Evolutionary conservation across 2,329 filamentous ascomycete genomes (phyloP), one percentile per base, ranked within the genome.

Genomic region (Aspergillus brunneoviolaceus): DNA sequence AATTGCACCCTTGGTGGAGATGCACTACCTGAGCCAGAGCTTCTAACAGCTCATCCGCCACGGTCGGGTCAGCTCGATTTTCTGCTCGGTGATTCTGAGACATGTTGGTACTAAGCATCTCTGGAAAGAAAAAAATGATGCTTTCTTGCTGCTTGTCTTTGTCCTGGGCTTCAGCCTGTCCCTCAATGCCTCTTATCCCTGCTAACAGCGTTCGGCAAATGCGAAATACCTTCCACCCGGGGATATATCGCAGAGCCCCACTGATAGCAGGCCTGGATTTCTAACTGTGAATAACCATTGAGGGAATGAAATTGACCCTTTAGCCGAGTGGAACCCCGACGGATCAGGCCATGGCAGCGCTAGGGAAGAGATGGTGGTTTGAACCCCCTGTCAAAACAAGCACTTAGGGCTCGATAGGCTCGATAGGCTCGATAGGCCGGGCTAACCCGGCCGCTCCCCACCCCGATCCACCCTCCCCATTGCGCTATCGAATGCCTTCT

Each of bases 21-120:
- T 16, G 12, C 45, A 29, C 6, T 55, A 55, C 52, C 52, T 55
- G 25, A 6, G 42, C 52, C 42, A 55, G 52, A 12, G 52, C 52
- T n/a, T 55, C 52, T 10, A 55, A 16, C 16, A 55, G 33, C 5
- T 42, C 39, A 55, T 55, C 52, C 6, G 52, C 52, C 52, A 55
- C 52, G 27, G 52, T 55, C 19, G 42, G 52, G n/a, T 2, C 3
- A 23, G 21, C 21, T 16, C 27, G 23, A 11, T 19, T 11, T 48
- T 55, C 27, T 45, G 14, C 14, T 45, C 2, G 12, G 16, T n/a
- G 16, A 45, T n/a, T 16, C 1, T 55, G n/a, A 23, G 52, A 49
- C 52, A 55, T 55, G 21, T 21, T 55, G 39, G 2, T 4, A 10
- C 33, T n/a, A 2, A 33, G 4, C 5, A 7, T 12, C 19, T 6